Percentiles rank a stretch among this genome's conserved stretches.
phyloP scores from a whole-genome alignment of 1,284 basidiomycete genomes.

The Dichomitus squalens region DNA sequence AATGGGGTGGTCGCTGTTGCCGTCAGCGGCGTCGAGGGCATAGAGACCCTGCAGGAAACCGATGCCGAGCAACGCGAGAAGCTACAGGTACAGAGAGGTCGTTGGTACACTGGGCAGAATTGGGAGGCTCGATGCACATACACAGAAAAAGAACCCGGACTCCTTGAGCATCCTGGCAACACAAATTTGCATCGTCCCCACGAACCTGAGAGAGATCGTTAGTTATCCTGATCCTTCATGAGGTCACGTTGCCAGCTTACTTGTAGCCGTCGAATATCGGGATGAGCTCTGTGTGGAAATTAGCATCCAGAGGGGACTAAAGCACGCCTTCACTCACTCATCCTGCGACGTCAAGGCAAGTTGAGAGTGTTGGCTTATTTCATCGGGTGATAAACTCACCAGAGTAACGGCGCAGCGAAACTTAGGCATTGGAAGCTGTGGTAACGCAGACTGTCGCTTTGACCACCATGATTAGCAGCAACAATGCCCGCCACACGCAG shows the following conservation, averaged over 20 bases:
- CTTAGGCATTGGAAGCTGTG: constrained; percentile 86
- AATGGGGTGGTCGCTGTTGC: constrained; percentile 58
- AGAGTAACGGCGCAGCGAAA: constrained; percentile 85
- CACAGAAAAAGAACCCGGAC: constrained; percentile 90
- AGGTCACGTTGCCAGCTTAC: constrained; percentile 39
- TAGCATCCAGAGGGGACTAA: too few species aligned
- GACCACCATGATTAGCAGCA: constrained; percentile 41
- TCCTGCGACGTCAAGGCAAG: constrained; percentile 57
- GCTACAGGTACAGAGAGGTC: constrained; percentile 37
- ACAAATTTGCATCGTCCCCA: constrained; percentile 87
- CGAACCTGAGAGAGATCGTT: constrained; percentile 48
- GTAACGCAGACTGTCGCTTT: constrained; percentile 48
- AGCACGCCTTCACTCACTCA: constrained; percentile 74
- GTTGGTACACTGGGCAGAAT: background rate
- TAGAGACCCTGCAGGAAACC: constrained; percentile 89
- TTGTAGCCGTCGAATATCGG: constrained; percentile 84
- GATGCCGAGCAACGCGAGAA: constrained; percentile 79
- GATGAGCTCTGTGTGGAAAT: constrained; percentile 59
- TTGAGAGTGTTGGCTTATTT: too few species aligned
- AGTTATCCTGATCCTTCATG: background rate
- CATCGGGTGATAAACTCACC: constrained; percentile 47
- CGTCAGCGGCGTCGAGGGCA: constrained; percentile 91
- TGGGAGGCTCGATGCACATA: constrained; percentile 33
- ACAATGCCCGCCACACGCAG: constrained; percentile 71
- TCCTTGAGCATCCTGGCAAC: constrained; percentile 90